Evolutionary conservation across 2,329 filamentous ascomycete species (phyloP), one percentile per base, ranked within the genome.

Genomic region (Albifimbria verrucaria): DNA sequence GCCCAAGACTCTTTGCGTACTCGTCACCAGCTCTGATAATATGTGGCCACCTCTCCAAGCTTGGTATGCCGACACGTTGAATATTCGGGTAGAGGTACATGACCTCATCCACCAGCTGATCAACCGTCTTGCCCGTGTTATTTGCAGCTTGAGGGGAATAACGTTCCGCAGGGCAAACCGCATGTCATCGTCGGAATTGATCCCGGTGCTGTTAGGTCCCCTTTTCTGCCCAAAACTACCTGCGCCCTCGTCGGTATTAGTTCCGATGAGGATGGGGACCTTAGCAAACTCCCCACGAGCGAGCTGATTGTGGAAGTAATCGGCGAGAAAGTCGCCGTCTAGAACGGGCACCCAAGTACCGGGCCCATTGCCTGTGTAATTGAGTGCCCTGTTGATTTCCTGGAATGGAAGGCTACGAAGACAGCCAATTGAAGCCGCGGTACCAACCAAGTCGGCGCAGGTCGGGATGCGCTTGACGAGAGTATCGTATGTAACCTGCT

Each of bases 201-300:
- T 56, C 17, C 52, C 56, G 17, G 52, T 53, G 9, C 50, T 44
- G 18, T 52, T 54, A 21, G 49, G 49, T 28, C 49, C 62, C 55
- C 36, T 56, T 46, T 41, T 61, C 55, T 43, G 59, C 23, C 54
- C 55, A 36, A 60, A 59, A n/a, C 59, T 49, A 58, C 63, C 25
- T 62, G 49, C 46, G 11, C 50, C 44, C 22, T 52, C 50, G n/a
- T 52, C 62, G 7, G 51, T 56, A 49, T 69, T 71, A 15, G 62
- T 53, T 3, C 69, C 69, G 15, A 64, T 65, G 7, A 71, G 50
- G 11, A 65, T 51, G 3, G 66, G 66, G 0, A 69, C 64, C 45
- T 59, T 55, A 44, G 65, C 61, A 45, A 71, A 71, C 17, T 58
- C 55, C 4, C 68, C 69, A 3, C 54, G 48, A 3, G 48, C 50